Evolutionary conservation across 2,329 filamentous ascomycete species (phyloP).

Genomic region (Dryadomyces quercus-mongolicae): DNA sequence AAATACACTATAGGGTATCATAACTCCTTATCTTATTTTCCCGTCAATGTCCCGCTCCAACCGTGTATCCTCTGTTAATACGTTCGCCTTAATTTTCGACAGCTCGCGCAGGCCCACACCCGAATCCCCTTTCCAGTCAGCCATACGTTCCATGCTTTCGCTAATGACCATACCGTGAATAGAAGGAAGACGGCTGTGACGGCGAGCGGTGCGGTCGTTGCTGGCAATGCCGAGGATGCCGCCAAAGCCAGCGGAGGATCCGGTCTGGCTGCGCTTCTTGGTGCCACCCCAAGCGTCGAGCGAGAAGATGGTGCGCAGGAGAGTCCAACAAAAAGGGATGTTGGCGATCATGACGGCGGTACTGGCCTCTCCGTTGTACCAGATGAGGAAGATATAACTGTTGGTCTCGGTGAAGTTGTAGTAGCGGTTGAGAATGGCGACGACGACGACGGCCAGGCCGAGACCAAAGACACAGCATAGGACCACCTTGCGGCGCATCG

Average conservation of each 20-base stretch:
- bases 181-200: neutral
- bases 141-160: constrained; percentile 8
- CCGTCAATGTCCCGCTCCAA: neutral
- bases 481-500: constrained; percentile 30
- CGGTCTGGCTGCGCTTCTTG: neutral
- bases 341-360: constrained; percentile 50
- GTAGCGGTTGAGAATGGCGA: constrained; percentile 47
- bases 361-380: constrained; percentile 47
- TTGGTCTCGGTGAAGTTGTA: constrained; percentile 47
- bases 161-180: neutral
- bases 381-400: constrained; percentile 42
- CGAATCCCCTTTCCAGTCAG: too few relatives aligned
- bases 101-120: neutral
- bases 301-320: constrained; percentile 32
- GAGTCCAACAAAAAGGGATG: constrained; percentile 45
- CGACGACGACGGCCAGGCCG: constrained; percentile 40
- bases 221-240: neutral
- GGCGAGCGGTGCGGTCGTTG: neutral
- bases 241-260: neutral
- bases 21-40: neutral
- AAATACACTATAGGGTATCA: neutral
- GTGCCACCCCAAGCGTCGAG: constrained; percentile 12
- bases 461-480: constrained; percentile 43
- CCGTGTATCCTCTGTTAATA: neutral
- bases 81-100: neutral